Evolutionary conservation across 768 basidiomycete species (phyloP), one percentile per base, ranked within the genome.

Genomic region (Lactifluus rugatus): DNA sequence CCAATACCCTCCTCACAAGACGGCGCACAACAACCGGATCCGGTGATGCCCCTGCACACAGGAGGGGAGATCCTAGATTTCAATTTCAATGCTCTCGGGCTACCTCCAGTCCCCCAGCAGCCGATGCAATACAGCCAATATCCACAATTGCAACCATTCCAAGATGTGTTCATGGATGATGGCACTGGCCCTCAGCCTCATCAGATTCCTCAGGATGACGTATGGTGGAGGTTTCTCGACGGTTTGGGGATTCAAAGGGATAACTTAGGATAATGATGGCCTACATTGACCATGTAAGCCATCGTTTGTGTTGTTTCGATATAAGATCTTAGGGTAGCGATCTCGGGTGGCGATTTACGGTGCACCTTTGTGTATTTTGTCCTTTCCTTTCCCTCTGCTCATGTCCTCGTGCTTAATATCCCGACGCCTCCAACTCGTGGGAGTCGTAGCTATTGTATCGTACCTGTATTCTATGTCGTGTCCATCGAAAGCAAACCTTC

Each of bases 401-500:
- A 50, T 26, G 25, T 19, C 41, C 41, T 28, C 28, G 31, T 26
- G 41, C 19, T 21, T 23, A 28, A 17, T 16, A 45, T 28, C 42
- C 7, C 34, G 44, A 50, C 16, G 28, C 11, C 16, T 4, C 42
- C 42, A 23, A 17, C 7, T 54, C 4, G 44, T 36, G 26, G 48
- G 34, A 13, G 48, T 34, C 52, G 8, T 50, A 54, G 21, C 50
- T 32, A 26, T 23, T 53, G 19, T 42, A 41, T 60, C 32, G 19
- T 37, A 3, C 49, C 23, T 42, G 41, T 62, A 54, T 17, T 47
- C 49, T 64, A 70, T 31, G 56, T 60, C 17, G 66, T 70, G 61
- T 85, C 81, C 78, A 86, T 84, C 60, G 72, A 75, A 51, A 85
- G 74, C 25, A 86, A 69, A 48, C 71, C 72, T 49, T 80, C 78